Conservation (phyloP, 148 eudicot species). For the Bassia scoparia region DNA sequence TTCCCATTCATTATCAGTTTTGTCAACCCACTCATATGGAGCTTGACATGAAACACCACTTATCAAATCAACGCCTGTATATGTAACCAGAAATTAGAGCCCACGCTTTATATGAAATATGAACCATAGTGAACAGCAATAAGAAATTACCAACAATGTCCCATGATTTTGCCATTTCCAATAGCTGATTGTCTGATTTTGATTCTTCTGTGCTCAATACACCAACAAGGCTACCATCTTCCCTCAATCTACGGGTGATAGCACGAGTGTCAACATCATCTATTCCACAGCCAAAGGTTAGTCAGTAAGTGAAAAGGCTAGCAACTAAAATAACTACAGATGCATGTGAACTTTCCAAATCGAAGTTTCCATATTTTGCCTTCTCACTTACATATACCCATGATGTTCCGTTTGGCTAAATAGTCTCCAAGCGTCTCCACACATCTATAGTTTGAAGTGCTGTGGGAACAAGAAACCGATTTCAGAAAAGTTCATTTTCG, state of each 20-base stretch:
- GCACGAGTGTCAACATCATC: constrained; percentile 99
- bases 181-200: constrained; percentile 75
- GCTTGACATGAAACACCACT: constrained; percentile 75
- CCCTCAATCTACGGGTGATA: constrained; percentile 83
- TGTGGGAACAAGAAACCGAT: constrained; percentile 26
- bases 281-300: constrained; percentile 26
- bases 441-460: constrained; percentile 95
- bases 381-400: constrained; percentile 87
- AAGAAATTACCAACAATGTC: constrained; percentile 71
- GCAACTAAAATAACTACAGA: neutral
- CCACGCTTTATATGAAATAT: neutral
- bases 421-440: constrained; percentile 68
- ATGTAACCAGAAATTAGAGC: constrained; percentile 8
- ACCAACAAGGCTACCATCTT: constrained; percentile 98
- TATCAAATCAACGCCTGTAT: constrained; percentile 84
- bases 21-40: constrained; percentile 84
- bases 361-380: neutral
- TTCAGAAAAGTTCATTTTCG: neutral
- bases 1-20: constrained; percentile 72
- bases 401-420: constrained; percentile 78
- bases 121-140: neutral
- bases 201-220: constrained; percentile 82
- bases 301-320: constrained; percentile 6
- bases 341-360: neutral
- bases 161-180: constrained; percentile 84